These are phyloP conservation scores for Rhizoclosmatium globosum DNA, from an alignment of 192 early-diverging fungal species.

Conservation along the genomic window DNA sequence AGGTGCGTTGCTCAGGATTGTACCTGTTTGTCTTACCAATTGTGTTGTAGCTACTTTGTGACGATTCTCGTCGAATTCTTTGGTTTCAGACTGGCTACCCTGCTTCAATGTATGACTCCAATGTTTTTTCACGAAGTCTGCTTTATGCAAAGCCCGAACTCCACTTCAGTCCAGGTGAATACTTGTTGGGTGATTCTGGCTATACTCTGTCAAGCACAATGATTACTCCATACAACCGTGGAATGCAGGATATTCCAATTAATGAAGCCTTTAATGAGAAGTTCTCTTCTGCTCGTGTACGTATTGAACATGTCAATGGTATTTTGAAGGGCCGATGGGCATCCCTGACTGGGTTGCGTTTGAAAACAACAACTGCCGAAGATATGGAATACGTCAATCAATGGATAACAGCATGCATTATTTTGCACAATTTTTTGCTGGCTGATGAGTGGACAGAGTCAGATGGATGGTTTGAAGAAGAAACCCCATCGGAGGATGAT, in stretches of 20 bases:
- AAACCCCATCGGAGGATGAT: too few species aligned
- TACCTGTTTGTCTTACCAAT: not conserved
- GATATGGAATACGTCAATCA: slow-evolving; percentile 3
- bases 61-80: slow-evolving; percentile 1
- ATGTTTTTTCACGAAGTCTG: not conserved
- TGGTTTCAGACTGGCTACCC: slow-evolving; percentile 22
- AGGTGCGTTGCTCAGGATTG: not conserved
- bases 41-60: slow-evolving; percentile 15
- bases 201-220: not conserved
- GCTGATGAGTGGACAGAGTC: not conserved
- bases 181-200: slow-evolving; percentile 13
- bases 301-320: slow-evolving; percentile 24
- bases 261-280: slow-evolving; percentile 18
- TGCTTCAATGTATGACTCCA: slow-evolving; percentile 31
- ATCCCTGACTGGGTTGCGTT: not conserved
- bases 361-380: not conserved
- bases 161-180: too few species aligned
- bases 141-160: too few species aligned
- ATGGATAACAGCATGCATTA: slow-evolving; percentile 10
- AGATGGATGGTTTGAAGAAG: slow-evolving; percentile 11
- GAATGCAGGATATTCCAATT: not conserved
- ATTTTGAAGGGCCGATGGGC: slow-evolving; percentile 27
- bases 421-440: slow-evolving; percentile 25
- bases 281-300: slow-evolving; percentile 8
- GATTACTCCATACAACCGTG: not conserved